Evolutionary conservation across 208 protist genomes (phyloP).

Genomic region (Willaertia magna): DNA sequence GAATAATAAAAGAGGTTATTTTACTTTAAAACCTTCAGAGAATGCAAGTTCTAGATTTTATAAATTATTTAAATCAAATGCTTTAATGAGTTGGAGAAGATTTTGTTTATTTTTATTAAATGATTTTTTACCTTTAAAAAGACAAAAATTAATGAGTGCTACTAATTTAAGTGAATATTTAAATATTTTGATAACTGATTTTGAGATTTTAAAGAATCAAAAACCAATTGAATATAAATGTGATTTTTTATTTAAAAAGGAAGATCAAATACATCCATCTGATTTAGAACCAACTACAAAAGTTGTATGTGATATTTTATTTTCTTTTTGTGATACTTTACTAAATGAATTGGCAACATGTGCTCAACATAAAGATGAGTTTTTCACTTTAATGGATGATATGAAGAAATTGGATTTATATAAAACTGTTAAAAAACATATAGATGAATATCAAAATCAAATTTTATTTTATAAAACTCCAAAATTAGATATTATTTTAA

Average conservation of each 20-base stretch:
- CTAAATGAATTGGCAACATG: background rate
- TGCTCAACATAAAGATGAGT: background rate
- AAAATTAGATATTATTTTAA: background rate
- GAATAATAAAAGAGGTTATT: constrained; percentile 16
- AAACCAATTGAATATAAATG: background rate
- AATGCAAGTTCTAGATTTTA: background rate
- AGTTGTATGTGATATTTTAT: background rate
- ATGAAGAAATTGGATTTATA: background rate
- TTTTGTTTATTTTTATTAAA: background rate
- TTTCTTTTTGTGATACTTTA: background rate
- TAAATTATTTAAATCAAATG: background rate
- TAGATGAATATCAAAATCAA: background rate
- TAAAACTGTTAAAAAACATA: background rate
- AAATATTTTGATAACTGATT: background rate
- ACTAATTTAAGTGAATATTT: background rate
- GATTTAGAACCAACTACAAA: background rate
- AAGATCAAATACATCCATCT: no score
- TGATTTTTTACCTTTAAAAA: background rate
- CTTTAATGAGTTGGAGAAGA: background rate
- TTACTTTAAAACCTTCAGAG: background rate
- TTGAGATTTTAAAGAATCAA: background rate
- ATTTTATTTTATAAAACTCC: background rate
- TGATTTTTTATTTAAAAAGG: no score
- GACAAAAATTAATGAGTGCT: background rate
- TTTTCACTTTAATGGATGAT: background rate